A percentile compares a stretch with the other conserved stretches of the same genome.
phyloP scores from a whole-genome alignment of 768 basidiomycete species.

The Piloderma croceum region DNA sequence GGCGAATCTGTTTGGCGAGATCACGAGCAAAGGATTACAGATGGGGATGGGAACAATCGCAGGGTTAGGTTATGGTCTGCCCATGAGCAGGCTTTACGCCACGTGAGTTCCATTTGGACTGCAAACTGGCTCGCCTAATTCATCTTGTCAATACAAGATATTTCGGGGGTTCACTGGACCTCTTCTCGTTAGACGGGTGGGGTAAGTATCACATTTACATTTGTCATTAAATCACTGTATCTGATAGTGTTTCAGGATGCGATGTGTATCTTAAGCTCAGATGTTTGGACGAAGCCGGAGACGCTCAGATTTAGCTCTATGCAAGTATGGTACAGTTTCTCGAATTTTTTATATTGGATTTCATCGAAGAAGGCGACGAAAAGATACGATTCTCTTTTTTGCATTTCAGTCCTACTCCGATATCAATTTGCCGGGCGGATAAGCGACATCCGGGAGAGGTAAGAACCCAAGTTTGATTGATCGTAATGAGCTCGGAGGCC shows the following conservation, averaged over 20 bases:
- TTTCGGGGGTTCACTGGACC: slow-evolving; percentile 80
- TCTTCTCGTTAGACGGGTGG: slow-evolving; percentile 81
- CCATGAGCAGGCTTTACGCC: slow-evolving; percentile 73
- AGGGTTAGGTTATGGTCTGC: slow-evolving; percentile 81
- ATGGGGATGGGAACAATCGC: slow-evolving; percentile 86
- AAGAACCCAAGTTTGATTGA: too few relatives aligned
- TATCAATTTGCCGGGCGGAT: too few relatives aligned
- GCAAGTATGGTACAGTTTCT: too few relatives aligned
- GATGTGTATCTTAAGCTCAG: slow-evolving; percentile 53
- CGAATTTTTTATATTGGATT: too few relatives aligned
- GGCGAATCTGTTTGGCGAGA: slow-evolving; percentile 66
- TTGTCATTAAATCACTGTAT: background rate
- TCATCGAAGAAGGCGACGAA: too few relatives aligned
- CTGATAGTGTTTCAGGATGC: slow-evolving; percentile 28
- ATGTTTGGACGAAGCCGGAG: slow-evolving; percentile 47
- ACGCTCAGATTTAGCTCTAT: slow-evolving; percentile 38
- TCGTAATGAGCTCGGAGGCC: too few relatives aligned
- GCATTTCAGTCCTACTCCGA: too few relatives aligned
- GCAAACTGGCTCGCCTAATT: background rate
- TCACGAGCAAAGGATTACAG: slow-evolving; percentile 71
- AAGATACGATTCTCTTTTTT: too few relatives aligned
- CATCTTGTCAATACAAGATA: slow-evolving; percentile 43
- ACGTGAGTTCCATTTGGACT: slow-evolving; percentile 32
- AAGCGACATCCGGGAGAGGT: too few relatives aligned
- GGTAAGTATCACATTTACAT: slow-evolving; percentile 36